A percentile compares a stretch with the other conserved stretches of the same genome.
Evolutionary conservation across 2,329 filamentous ascomycete genomes (phyloP).

Genomic region (Didymella keratinophila): DNA sequence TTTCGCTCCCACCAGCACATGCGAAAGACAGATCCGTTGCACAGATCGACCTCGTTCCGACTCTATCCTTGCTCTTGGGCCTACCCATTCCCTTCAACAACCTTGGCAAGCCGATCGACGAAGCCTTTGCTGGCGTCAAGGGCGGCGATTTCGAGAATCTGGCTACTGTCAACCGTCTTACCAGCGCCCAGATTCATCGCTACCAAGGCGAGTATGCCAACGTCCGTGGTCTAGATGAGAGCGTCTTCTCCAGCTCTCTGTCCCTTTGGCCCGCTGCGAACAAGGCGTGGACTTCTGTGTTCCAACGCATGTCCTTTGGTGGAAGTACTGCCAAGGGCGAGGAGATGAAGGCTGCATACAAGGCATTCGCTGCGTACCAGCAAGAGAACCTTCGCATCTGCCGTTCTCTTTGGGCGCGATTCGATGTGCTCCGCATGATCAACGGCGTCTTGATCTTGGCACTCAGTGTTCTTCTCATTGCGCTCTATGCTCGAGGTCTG

Average conservation of each 20-base stretch:
- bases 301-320: conserved; percentile 28
- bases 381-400: conserved; percentile 78
- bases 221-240: conserved; percentile 72
- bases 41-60: conserved; percentile 96
- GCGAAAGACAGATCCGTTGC: conserved; percentile 78
- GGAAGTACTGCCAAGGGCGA: conserved; percentile 51
- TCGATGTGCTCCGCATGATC: conserved; percentile 86
- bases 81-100: conserved; percentile 97
- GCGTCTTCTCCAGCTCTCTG: conserved; percentile 62
- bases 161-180: conserved; percentile 76
- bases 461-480: conserved; percentile 71
- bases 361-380: conserved; percentile 77
- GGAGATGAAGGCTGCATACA: conserved; percentile 55
- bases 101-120: conserved; percentile 88
- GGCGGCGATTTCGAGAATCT: conserved; percentile 79
- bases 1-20: conserved; percentile 66
- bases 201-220: conserved; percentile 86
- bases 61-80: conserved; percentile 84
- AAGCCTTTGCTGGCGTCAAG: conserved; percentile 79
- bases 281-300: conserved; percentile 58
- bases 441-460: conserved; percentile 77
- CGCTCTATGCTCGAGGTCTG: conserved; percentile 73
- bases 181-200: conserved; percentile 84
- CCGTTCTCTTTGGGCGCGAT: conserved; percentile 87
- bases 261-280: conserved; percentile 68